Evolutionary conservation across 768 basidiomycete genomes (phyloP).

Genomic region (Cubamyces lactineus): DNA sequence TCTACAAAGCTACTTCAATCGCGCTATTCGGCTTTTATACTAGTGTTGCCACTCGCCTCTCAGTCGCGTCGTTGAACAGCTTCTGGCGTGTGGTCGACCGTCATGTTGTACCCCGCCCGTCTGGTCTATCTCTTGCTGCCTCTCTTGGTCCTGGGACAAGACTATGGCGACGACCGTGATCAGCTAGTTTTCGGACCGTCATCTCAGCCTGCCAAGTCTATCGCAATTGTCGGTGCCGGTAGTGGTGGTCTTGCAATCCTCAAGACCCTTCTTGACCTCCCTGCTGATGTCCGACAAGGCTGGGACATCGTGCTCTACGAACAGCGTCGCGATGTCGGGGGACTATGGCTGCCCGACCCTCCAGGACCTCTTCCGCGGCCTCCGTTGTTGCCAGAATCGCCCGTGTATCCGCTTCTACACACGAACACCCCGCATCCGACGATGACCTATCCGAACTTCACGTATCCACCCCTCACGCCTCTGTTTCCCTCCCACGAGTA

Average conservation of each 20-base stretch:
- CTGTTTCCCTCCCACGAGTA: constrained; percentile 53
- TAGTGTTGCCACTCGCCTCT: background rate
- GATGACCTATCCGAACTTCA: constrained; percentile 61
- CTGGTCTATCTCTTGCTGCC: background rate
- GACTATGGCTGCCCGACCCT: constrained; percentile 54
- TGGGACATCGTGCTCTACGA: constrained; percentile 60
- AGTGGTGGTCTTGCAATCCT: constrained; percentile 58
- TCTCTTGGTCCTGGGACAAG: constrained; percentile 1
- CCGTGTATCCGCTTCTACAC: constrained; percentile 54
- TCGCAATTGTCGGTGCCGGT: constrained; percentile 61
- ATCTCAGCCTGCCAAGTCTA: constrained; percentile 42
- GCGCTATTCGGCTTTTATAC: background rate
- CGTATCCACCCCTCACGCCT: constrained; percentile 53
- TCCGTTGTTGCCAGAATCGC: constrained; percentile 55
- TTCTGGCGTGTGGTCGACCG: background rate
- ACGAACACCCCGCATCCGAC: constrained; percentile 60
- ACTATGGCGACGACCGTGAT: background rate
- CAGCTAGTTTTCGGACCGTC: background rate
- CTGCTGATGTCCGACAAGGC: constrained; percentile 37
- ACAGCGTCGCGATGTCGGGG: constrained; percentile 54
- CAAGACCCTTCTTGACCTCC: constrained; percentile 51
- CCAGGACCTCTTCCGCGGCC: constrained; percentile 38
- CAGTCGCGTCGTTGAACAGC: background rate
- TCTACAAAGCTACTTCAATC: background rate
- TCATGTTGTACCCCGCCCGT: background rate